Conservation (phyloP, 441 rosid species). For the Cnidoscolus chayamansa region DNA sequence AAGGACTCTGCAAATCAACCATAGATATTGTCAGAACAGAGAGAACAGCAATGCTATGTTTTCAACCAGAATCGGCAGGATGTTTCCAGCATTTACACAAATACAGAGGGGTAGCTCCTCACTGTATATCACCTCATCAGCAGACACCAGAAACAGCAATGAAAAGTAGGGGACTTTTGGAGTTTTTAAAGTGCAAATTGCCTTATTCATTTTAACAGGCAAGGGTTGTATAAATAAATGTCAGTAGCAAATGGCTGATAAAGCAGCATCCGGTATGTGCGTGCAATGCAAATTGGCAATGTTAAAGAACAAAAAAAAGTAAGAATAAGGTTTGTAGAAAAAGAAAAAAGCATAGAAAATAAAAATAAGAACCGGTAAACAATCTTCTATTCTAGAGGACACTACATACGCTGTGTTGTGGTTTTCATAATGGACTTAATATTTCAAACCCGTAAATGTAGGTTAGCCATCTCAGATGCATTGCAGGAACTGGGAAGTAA, state of each 20-base stretch:
- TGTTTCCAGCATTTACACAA: background rate
- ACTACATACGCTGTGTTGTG: background rate
- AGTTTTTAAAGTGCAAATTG: background rate
- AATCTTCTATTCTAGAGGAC: background rate
- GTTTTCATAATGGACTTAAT: no score
- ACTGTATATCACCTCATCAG: slow-evolving; percentile 1
- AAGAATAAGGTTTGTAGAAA: background rate
- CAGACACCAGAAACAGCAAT: background rate
- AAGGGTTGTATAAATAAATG: background rate
- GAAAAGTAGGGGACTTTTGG: no score
- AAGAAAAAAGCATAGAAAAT: background rate
- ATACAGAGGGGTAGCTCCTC: background rate
- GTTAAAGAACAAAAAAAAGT: background rate
- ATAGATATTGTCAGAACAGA: slow-evolving; percentile 21
- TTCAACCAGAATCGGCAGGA: background rate
- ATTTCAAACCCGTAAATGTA: background rate
- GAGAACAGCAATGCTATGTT: background rate
- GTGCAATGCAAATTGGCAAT: background rate
- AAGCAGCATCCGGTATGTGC: background rate
- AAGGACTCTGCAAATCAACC: slow-evolving; percentile 62
- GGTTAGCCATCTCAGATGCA: background rate
- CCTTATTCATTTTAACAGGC: background rate
- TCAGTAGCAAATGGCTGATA: background rate
- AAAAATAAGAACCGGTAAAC: background rate
- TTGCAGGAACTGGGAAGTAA: background rate